phyloP scores from a whole-genome alignment of 495 filamentous ascomycete species.

The Talaromyces thailandensis region DNA sequence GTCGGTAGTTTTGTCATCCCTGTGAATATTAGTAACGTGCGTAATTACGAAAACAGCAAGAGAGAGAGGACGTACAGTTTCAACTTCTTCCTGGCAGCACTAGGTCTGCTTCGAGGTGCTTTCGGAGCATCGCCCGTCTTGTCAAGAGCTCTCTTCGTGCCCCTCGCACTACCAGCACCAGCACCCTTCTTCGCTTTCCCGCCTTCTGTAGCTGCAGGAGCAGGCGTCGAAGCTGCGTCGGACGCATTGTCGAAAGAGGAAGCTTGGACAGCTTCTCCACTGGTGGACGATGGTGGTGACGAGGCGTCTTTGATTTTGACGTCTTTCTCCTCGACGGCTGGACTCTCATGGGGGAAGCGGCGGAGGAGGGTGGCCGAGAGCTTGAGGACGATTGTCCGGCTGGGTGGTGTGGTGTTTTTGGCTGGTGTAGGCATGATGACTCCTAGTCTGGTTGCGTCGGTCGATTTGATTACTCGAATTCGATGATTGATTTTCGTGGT shows the following conservation, averaged over 20 bases:
- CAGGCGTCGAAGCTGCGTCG: slow-evolving; percentile 44
- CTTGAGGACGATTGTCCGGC: slow-evolving; percentile 46
- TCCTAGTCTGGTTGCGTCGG: background rate
- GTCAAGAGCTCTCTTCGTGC: slow-evolving; percentile 49
- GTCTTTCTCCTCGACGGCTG: slow-evolving; percentile 20
- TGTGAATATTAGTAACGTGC: slow-evolving; percentile 21
- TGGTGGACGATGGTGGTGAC: slow-evolving; percentile 34
- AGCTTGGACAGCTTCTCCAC: slow-evolving; percentile 44
- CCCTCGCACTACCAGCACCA: slow-evolving; percentile 9
- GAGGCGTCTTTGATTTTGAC: slow-evolving; percentile 29
- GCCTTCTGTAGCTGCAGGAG: slow-evolving; percentile 43
- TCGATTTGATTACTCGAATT: slow-evolving; percentile 10
- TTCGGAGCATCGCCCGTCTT: slow-evolving; percentile 47
- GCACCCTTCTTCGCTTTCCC: slow-evolving; percentile 35
- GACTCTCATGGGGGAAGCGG: slow-evolving; percentile 29
- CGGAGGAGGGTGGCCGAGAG: slow-evolving; percentile 38
- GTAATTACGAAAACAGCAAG: slow-evolving; percentile 13
- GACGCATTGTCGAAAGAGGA: slow-evolving; percentile 45
- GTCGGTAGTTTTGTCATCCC: slow-evolving; percentile 54
- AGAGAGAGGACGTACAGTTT: slow-evolving; percentile 64
- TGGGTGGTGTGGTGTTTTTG: slow-evolving; percentile 19
- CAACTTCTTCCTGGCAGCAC: slow-evolving; percentile 91
- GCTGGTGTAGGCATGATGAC: slow-evolving; percentile 24
- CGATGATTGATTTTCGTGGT: slow-evolving; percentile 23
- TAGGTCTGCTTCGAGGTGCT: slow-evolving; percentile 67